Percentiles rank a stretch among this genome's conserved stretches.
Conservation (phyloP, 345 rosid species). For the Syzygium oleosum region DNA sequence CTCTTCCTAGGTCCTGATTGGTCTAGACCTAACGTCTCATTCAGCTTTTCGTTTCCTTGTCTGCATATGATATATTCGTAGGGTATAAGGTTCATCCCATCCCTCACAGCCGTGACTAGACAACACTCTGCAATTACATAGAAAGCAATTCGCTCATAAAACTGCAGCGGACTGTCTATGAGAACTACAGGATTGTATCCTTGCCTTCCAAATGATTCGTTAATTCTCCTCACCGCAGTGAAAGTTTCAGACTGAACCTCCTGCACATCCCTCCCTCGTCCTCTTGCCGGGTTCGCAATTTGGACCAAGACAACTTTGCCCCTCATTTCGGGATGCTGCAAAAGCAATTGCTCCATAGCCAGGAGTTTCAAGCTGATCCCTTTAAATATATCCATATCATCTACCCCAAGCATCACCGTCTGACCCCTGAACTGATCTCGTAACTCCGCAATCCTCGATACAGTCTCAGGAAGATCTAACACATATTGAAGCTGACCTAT, state of each 20-base stretch:
- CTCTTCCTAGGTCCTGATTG: conserved; percentile 51
- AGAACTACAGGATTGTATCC: conserved; percentile 74
- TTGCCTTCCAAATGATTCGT: conserved; percentile 61
- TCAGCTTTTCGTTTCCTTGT: conserved; percentile 69
- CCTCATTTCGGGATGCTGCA: conserved; percentile 54
- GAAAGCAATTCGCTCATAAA: conserved; percentile 84
- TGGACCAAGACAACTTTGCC: conserved; percentile 86
- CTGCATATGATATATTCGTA: conserved; percentile 80
- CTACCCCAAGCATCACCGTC: conserved; percentile 79
- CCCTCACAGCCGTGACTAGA: conserved; percentile 91
- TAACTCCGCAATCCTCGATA: conserved; percentile 53
- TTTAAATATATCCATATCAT: conserved; percentile 95
- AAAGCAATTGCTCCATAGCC: conserved; percentile 91
- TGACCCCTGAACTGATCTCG: conserved; percentile 47
- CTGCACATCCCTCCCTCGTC: conserved; percentile 79
- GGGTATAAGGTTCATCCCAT: conserved; percentile 96
- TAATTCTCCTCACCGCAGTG: conserved; percentile 64
- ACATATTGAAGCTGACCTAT: conserved; percentile 75
- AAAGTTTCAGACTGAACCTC: conserved; percentile 75
- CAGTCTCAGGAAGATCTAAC: conserved; percentile 68
- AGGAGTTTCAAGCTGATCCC: conserved; percentile 88
- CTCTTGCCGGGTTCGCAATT: conserved; percentile 95
- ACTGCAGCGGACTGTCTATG: conserved; percentile 64
- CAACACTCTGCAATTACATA: conserved; percentile 92
- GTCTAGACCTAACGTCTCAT: conserved; percentile 38